Conservation (phyloP, 306 rosid species). For the Sophora flavescens region DNA sequence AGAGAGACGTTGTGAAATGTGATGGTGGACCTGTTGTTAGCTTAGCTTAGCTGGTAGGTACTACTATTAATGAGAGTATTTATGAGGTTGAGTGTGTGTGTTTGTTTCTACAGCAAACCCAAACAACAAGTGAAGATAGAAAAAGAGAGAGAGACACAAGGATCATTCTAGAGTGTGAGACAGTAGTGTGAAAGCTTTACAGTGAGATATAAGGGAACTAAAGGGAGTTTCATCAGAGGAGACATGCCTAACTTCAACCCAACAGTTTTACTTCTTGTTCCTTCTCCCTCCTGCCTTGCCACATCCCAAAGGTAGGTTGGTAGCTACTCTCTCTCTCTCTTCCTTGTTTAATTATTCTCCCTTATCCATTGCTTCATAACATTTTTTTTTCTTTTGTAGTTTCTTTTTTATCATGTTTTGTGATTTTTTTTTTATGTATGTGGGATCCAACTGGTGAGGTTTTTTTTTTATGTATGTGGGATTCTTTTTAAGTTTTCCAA, state of each 20-base stretch:
- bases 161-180: constrained; percentile 35
- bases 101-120: constrained; percentile 28
- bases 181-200: neutral
- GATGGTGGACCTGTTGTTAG: constrained; percentile 42
- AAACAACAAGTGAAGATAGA: neutral
- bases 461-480: constrained; percentile 41
- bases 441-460: constrained; percentile 52
- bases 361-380: constrained; percentile 41
- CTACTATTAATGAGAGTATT: constrained; percentile 21
- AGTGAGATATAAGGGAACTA: neutral
- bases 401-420: neutral
- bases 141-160: constrained; percentile 12
- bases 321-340: constrained; percentile 30
- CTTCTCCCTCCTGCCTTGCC: constrained; percentile 60
- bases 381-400: neutral
- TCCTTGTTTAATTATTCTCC: constrained; percentile 10
- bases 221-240: constrained; percentile 56
- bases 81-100: constrained; percentile 14
- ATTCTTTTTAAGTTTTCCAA: constrained; percentile 49
- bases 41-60: constrained; percentile 4
- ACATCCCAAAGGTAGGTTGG: constrained; percentile 82
- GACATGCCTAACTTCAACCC: constrained; percentile 78
- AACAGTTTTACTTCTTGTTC: constrained; percentile 61
- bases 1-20: neutral
- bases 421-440: constrained; percentile 37